phyloP scores from a whole-genome alignment of 2,329 filamentous ascomycete species.

The Phymatotrichopsis omnivora region DNA sequence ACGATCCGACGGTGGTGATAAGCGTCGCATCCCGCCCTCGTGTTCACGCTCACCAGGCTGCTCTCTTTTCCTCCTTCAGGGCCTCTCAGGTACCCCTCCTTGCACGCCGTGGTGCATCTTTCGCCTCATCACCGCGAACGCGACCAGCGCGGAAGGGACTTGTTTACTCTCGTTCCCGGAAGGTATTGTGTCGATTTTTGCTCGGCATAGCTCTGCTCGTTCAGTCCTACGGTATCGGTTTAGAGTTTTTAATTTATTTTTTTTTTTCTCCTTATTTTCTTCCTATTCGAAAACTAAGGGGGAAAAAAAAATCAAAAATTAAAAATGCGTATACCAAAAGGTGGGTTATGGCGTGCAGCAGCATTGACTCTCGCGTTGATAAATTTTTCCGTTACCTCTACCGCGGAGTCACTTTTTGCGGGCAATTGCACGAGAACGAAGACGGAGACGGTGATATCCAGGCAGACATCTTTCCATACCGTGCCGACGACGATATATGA shows the following conservation, averaged over 20 bases:
- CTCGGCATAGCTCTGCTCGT: constrained; percentile 8
- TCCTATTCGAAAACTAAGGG: neutral
- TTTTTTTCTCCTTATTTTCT: too few species aligned
- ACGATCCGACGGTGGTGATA: constrained; percentile 20
- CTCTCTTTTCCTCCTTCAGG: constrained; percentile 10
- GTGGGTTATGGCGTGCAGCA: constrained; percentile 9
- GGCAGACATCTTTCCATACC: too few species aligned
- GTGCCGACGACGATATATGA: neutral
- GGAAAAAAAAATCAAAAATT: neutral
- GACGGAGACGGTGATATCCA: too few species aligned
- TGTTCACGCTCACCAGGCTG: constrained; percentile 9
- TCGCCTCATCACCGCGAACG: neutral
- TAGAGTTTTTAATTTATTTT: neutral
- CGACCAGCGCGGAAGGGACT: constrained; percentile 15
- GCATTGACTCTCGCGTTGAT: constrained; percentile 12
- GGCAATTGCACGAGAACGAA: too few species aligned
- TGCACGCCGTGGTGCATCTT: too few species aligned
- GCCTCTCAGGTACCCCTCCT: constrained; percentile 12
- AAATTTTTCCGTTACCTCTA: too few species aligned
- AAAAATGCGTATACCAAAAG: constrained; percentile 16
- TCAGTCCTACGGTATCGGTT: too few species aligned
- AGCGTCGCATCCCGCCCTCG: constrained; percentile 9
- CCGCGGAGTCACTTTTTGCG: too few species aligned
- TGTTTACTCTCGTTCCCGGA: constrained; percentile 15
- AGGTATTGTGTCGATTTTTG: constrained; percentile 5